These are phyloP conservation scores for Arabidopsis lyrata DNA, from an alignment of 441 rosid genomes.

Conservation along the genomic window DNA sequence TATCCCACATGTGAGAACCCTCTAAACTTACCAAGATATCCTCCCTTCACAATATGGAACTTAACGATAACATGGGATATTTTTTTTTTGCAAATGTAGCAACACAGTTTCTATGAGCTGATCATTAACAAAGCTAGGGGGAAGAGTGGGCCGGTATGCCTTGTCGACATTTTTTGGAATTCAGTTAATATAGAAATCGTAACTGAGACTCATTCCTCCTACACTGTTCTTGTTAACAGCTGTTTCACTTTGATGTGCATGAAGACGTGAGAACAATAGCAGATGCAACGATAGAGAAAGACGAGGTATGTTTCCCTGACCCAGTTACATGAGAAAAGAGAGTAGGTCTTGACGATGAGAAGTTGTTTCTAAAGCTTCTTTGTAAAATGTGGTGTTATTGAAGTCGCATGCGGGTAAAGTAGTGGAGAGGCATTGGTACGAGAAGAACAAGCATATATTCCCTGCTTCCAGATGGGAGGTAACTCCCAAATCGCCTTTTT, in stretches of 20 bases:
- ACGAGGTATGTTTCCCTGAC: slow-evolving; percentile 61
- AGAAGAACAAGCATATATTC: slow-evolving; percentile 97
- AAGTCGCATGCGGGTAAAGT: slow-evolving; percentile 99
- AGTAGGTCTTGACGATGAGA: background rate
- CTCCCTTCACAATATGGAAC: slow-evolving; percentile 5
- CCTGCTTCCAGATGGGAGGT: slow-evolving; percentile 99
- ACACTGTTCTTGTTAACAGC: slow-evolving; percentile 52
- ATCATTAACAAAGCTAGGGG: slow-evolving; percentile 96
- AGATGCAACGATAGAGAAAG: slow-evolving; percentile 97
- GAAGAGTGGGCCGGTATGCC: slow-evolving; percentile 95
- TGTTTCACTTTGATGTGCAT: slow-evolving; percentile 96
- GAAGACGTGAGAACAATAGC: slow-evolving; percentile 96
- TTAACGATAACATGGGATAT: slow-evolving; percentile 15
- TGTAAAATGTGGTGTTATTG: slow-evolving; percentile 18
- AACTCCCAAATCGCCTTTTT: slow-evolving; percentile 7
- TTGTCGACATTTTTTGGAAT: background rate
- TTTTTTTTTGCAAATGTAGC: slow-evolving; percentile 61
- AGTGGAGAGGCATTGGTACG: slow-evolving; percentile 98
- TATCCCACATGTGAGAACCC: slow-evolving; percentile 85
- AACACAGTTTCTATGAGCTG: slow-evolving; percentile 98
- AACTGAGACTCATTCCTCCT: slow-evolving; percentile 1
- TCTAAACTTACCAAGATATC: slow-evolving; percentile 13
- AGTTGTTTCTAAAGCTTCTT: slow-evolving; percentile 1
- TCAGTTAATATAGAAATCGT: background rate
- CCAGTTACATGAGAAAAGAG: background rate